A percentile compares a stretch with the other conserved stretches of the same genome.
These are phyloP conservation scores for Cutaneotrichosporon arboriforme DNA, from an alignment of 1,284 basidiomycete genomes.

Conservation along the genomic window DNA sequence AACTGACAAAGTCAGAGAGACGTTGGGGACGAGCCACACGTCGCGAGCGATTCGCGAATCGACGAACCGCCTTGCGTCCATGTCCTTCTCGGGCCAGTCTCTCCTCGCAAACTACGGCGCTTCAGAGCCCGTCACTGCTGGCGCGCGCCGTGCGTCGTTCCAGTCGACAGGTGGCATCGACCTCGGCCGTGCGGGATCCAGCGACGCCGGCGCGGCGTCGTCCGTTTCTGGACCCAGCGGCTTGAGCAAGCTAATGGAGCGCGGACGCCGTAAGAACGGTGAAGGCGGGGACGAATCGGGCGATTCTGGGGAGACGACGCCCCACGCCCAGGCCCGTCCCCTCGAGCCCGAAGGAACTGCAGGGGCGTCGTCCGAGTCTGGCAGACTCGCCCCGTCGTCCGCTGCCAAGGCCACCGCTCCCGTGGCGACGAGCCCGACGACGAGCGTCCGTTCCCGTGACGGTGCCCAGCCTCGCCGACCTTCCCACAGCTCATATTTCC, in stretches of 20 bases:
- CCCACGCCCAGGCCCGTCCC: background rate
- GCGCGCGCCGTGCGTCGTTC: background rate
- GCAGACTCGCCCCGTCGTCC: background rate
- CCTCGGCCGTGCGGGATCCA: slow-evolving; percentile 8
- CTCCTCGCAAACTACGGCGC: background rate
- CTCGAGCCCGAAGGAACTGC: background rate
- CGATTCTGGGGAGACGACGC: slow-evolving; percentile 14
- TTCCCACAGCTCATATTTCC: background rate
- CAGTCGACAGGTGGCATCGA: slow-evolving; percentile 8
- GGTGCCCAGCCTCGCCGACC: background rate
- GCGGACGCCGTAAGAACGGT: slow-evolving; percentile 2
- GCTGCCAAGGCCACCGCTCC: background rate
- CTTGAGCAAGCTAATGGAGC: slow-evolving; percentile 39
- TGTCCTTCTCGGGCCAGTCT: slow-evolving; percentile 28
- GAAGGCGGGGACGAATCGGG: background rate
- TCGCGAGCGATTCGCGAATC: slow-evolving; percentile 39
- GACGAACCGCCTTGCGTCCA: slow-evolving; percentile 41
- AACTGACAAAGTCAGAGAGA: background rate
- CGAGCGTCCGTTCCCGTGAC: background rate
- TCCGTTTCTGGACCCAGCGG: slow-evolving; percentile 30
- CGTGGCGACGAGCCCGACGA: background rate
- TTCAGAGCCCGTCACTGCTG: background rate
- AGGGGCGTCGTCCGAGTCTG: background rate
- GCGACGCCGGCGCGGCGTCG: slow-evolving; percentile 5
- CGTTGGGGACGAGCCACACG: slow-evolving; percentile 13